Percentiles rank a stretch among this genome's conserved stretches.
Evolutionary conservation across 768 basidiomycete genomes (phyloP).

Genomic region (Xerocomellus intermedius): DNA sequence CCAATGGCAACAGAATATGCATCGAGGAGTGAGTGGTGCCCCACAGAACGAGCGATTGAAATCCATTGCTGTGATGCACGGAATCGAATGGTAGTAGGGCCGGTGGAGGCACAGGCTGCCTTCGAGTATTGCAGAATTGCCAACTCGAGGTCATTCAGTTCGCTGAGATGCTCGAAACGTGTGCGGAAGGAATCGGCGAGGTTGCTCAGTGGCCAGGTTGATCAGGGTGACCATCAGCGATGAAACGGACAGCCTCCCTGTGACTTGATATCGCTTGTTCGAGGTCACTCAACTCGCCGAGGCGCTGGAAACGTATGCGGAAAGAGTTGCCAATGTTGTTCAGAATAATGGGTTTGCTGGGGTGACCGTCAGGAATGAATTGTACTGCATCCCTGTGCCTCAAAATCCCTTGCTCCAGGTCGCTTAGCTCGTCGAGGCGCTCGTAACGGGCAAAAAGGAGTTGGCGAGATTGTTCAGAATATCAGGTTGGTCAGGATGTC

Average conservation of each 20-base stretch:
- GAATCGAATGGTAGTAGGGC: background rate
- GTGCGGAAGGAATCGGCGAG: no score
- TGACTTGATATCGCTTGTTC: background rate
- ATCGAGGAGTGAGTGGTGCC: background rate
- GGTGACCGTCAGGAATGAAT: background rate
- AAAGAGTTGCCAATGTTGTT: no score
- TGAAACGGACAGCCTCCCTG: no score
- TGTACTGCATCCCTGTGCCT: background rate
- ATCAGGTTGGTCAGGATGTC: background rate
- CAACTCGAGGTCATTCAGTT: no score
- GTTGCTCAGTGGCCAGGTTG: no score
- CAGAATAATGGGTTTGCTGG: background rate
- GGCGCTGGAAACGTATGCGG: background rate
- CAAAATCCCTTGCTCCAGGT: background rate
- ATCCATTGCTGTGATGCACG: background rate
- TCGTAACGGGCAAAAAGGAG: background rate
- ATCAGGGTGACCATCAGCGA: no score
- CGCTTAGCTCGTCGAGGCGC: background rate
- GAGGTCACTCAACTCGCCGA: background rate
- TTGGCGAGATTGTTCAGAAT: background rate
- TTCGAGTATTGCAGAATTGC: background rate
- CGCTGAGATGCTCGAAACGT: no score
- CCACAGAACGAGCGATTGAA: background rate
- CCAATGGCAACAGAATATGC: background rate
- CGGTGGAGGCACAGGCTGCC: background rate